A percentile compares a stretch with the other conserved stretches of the same genome.
phyloP scores from a whole-genome alignment of 148 eudicot genomes.

The Camellia japonica region DNA sequence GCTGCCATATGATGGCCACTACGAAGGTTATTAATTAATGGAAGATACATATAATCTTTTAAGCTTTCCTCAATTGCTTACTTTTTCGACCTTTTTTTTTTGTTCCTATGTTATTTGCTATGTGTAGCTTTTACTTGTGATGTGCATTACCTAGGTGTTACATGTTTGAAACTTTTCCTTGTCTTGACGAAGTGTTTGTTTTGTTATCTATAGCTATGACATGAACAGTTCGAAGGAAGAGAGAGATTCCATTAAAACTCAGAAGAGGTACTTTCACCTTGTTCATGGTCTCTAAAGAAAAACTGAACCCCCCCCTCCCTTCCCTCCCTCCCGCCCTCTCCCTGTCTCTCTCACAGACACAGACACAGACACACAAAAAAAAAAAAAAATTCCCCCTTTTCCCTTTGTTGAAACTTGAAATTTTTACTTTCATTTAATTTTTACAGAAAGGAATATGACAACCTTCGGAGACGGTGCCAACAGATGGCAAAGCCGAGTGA shows the following conservation, averaged over 20 bases:
- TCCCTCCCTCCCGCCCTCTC: neutral
- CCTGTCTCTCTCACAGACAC: too few relatives aligned
- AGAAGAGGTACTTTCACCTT: conserved; percentile 34
- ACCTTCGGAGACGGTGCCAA: conserved; percentile 42
- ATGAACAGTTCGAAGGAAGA: conserved; percentile 48
- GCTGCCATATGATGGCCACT: neutral
- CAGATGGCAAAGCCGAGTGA: conserved; percentile 12
- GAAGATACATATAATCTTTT: neutral
- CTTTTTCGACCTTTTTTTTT: neutral
- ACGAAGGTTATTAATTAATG: neutral
- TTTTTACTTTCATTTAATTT: neutral
- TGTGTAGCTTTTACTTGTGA: too few relatives aligned
- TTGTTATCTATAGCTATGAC: conserved; percentile 42
- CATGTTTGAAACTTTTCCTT: neutral
- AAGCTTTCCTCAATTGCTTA: too few relatives aligned
- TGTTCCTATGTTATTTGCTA: neutral
- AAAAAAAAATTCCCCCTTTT: neutral
- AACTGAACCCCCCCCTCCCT: neutral
- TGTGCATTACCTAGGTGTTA: neutral
- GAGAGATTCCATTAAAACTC: conserved; percentile 32
- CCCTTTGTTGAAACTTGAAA: neutral
- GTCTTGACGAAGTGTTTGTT: conserved; percentile 1
- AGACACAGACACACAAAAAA: neutral
- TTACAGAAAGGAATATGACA: conserved; percentile 42
- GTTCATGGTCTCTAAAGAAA: neutral